Evolutionary conservation across 2,329 filamentous ascomycete species (phyloP).

Genomic region (Nemania sp.): DNA sequence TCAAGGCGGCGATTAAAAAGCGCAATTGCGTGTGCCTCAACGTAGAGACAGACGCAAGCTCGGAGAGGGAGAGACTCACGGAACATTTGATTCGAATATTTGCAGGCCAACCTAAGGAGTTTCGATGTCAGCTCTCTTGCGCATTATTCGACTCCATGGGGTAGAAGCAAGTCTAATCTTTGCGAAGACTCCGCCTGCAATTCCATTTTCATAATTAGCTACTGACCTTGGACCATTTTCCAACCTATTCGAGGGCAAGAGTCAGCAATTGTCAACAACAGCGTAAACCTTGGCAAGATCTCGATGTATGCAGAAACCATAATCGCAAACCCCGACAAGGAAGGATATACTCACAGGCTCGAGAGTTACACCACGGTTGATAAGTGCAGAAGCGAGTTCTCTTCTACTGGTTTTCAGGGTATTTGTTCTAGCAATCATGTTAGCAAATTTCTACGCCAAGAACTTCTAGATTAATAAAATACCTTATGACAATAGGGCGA

Average conservation of each 20-base stretch:
- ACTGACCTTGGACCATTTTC: constrained; percentile 89
- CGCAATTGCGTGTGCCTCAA: neutral
- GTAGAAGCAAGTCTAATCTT: neutral
- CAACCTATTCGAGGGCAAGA: constrained; percentile 50
- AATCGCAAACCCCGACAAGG: neutral
- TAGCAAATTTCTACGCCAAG: neutral
- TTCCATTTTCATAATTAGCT: neutral
- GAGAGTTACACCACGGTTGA: constrained; percentile 74
- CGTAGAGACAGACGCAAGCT: neutral
- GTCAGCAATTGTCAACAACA: neutral
- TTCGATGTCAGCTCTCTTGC: neutral
- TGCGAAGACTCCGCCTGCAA: no score
- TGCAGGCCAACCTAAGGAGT: constrained; percentile 71
- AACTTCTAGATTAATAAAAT: neutral
- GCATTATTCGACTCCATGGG: neutral
- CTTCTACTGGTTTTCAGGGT: constrained; percentile 77
- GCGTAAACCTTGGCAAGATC: neutral
- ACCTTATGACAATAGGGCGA: constrained; percentile 83
- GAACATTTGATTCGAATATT: constrained; percentile 80
- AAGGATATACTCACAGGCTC: constrained; percentile 65
- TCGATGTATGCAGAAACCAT: neutral
- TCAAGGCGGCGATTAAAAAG: neutral
- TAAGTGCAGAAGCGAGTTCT: constrained; percentile 68
- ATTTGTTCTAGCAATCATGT: constrained; percentile 67
- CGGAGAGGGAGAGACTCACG: constrained; percentile 9